Conservation (phyloP, 352 stramenopile genomes). For the Blastocystis sp. region DNA sequence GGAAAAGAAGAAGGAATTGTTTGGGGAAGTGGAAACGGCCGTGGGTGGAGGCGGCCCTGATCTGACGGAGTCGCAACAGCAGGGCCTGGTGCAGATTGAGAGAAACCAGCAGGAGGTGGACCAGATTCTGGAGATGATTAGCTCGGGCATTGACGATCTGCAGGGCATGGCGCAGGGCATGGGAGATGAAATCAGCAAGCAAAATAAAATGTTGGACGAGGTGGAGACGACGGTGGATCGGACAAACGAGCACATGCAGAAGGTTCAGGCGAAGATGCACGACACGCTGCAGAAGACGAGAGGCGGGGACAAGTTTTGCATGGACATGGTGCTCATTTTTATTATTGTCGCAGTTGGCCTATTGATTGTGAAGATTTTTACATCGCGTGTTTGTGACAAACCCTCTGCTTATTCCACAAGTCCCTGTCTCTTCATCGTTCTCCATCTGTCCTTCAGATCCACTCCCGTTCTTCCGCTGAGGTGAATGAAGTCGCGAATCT, state of each 20-base stretch:
- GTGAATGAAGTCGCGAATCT: slow-evolving; percentile 3
- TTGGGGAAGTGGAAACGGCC: slow-evolving; percentile 35
- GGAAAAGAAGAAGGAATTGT: slow-evolving; percentile 62
- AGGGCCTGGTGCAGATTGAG: slow-evolving; percentile 65
- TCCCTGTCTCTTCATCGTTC: slow-evolving; percentile 5
- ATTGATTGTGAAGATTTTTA: slow-evolving; percentile 65
- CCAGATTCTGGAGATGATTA: slow-evolving; percentile 69
- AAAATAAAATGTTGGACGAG: slow-evolving; percentile 69
- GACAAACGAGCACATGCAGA: slow-evolving; percentile 68
- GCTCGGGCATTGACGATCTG: slow-evolving; percentile 61
- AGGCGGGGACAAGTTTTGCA: slow-evolving; percentile 69
- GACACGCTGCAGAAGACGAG: slow-evolving; percentile 60
- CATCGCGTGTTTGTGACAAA: slow-evolving; percentile 9
- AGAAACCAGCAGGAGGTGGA: slow-evolving; percentile 68
- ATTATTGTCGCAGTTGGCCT: slow-evolving; percentile 66
- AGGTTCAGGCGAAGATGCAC: slow-evolving; percentile 62
- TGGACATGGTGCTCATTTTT: slow-evolving; percentile 69
- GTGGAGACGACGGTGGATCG: slow-evolving; percentile 67
- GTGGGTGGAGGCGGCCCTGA: slow-evolving; percentile 43
- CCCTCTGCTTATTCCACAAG: neutral
- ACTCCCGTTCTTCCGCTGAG: neutral
- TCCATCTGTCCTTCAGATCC: slow-evolving; percentile 57
- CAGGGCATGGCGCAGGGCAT: slow-evolving; percentile 68
- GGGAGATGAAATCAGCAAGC: slow-evolving; percentile 66
- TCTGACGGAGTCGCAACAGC: slow-evolving; percentile 66